These are phyloP conservation scores for Hirsutella thompsonii DNA, from an alignment of 2,329 filamentous ascomycete genomes.

Conservation along the genomic window DNA sequence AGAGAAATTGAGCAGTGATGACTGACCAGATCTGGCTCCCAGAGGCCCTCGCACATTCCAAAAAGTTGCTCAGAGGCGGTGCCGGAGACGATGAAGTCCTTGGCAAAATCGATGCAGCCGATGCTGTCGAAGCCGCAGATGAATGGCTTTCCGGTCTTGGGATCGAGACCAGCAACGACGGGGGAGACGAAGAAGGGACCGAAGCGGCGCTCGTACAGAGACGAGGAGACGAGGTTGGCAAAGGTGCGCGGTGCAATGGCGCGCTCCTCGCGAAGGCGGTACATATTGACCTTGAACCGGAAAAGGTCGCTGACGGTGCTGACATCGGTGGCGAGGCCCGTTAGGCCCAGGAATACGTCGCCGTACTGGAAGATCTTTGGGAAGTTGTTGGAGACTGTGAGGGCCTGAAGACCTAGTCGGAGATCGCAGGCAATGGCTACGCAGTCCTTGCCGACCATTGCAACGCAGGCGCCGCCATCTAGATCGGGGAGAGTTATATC, in stretches of 20 bases:
- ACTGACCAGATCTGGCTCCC: slow-evolving; percentile 91
- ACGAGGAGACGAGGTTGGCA: slow-evolving; percentile 85
- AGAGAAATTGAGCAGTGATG: not conserved
- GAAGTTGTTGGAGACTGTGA: slow-evolving; percentile 99
- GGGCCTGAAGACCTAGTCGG: slow-evolving; percentile 86
- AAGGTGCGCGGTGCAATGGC: slow-evolving; percentile 90
- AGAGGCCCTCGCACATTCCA: slow-evolving; percentile 94
- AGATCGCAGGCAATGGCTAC: slow-evolving; percentile 99
- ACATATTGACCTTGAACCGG: slow-evolving; percentile 99
- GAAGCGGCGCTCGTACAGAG: slow-evolving; percentile 90
- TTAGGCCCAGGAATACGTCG: slow-evolving; percentile 88
- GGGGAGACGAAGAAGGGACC: slow-evolving; percentile 94
- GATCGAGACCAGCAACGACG: slow-evolving; percentile 88
- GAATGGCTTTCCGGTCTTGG: slow-evolving; percentile 87
- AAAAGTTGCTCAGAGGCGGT: slow-evolving; percentile 96
- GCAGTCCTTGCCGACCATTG: slow-evolving; percentile 99
- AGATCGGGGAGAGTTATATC: not conserved
- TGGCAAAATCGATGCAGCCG: slow-evolving; percentile 98
- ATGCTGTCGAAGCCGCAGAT: slow-evolving; percentile 99
- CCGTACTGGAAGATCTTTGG: slow-evolving; percentile 99
- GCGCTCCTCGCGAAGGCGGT: slow-evolving; percentile 94
- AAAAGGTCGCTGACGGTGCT: slow-evolving; percentile 91
- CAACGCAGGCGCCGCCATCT: slow-evolving; percentile 88
- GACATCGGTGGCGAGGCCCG: slow-evolving; percentile 92
- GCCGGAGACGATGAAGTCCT: slow-evolving; percentile 97